Evolutionary conservation across 305 asterid species (phyloP), one percentile per base, ranked within the genome.

Genomic region (Plantago lanceolata): DNA sequence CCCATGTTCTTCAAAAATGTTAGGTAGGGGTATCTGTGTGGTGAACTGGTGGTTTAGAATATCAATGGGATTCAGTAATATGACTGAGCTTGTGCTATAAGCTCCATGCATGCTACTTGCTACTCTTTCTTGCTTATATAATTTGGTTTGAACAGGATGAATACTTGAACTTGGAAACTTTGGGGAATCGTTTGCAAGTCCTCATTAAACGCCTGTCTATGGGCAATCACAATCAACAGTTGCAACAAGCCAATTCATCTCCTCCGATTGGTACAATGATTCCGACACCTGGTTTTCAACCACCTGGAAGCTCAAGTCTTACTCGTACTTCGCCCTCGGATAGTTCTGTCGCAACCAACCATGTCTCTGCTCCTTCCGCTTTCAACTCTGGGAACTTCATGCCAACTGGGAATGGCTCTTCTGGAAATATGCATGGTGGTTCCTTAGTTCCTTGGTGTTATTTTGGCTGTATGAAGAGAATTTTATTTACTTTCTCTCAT

Each of bases 271-370:
- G 97, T 70, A 81, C 96, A 48, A 94, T 94, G 99, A 94, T 94
- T 71, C 99, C 99, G 68, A 88, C 99, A 59, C 97, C 99, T 68
- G 97, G 99, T 60, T 68, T 90, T 82, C 80, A 86, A 61, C 99
- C 83, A 78, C 79, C 76, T 71, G 93, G 84, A 59, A 85, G 80
- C 69, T 69, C 94, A 44, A 79, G 73, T 75, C 63, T 76, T 59
- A 75, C 64, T 68, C 85, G 81, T 57, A 62, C 84, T 60, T 76
- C 81, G 18, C 74, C 87, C 43, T 71, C 84, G 59, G 90, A 85
- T 78, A 81, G 76, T 76, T 72, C 87, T 51, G 60, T 66, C 69
- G 71, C 79, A 61, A 79, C 73, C 40, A 80, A 73, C 76, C 79
- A 78, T 75, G 72, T 59, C 73, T 73, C 81, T 66, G 83, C 74